These are phyloP conservation scores for Paramecium sonneborni DNA, from an alignment of 73 alveolate genomes.

Conservation along the genomic window DNA sequence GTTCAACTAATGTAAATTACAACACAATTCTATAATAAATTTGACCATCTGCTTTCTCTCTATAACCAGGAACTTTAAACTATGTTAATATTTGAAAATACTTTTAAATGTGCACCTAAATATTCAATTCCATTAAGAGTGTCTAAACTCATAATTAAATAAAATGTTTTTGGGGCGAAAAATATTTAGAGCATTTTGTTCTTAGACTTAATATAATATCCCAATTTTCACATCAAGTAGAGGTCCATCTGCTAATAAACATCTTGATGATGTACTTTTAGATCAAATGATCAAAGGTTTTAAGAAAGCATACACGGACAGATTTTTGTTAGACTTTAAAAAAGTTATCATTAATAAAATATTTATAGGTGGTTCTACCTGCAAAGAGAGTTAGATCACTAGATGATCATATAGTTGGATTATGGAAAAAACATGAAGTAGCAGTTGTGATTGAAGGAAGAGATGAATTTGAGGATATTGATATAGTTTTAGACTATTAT, in stretches of 20 bases:
- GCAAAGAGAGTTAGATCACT: slow-evolving; percentile 46
- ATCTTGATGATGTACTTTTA: neutral
- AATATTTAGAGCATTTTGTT: neutral
- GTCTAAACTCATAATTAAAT: slow-evolving; percentile 33
- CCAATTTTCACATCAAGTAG: neutral
- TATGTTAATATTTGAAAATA: neutral
- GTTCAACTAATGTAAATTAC: neutral
- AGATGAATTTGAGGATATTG: slow-evolving; percentile 74
- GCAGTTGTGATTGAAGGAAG: slow-evolving; percentile 73
- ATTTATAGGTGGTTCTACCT: slow-evolving; percentile 14
- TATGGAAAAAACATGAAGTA: slow-evolving; percentile 50
- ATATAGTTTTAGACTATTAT: slow-evolving; percentile 55
- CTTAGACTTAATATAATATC: neutral
- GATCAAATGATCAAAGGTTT: slow-evolving; percentile 17
- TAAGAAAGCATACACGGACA: neutral
- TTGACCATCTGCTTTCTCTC: neutral
- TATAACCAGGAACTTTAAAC: slow-evolving; percentile 5
- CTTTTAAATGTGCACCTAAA: slow-evolving; percentile 23
- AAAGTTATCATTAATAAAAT: neutral
- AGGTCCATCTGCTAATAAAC: neutral
- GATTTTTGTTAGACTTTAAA: neutral
- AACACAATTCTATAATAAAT: neutral
- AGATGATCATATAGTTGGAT: slow-evolving; percentile 49
- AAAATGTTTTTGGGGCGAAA: slow-evolving; percentile 20
- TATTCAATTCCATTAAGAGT: slow-evolving; percentile 28